Base-by-base conservation (phyloP, 176 grass and related monocot genomes). In the Thinopyrum elongatum region DNA sequence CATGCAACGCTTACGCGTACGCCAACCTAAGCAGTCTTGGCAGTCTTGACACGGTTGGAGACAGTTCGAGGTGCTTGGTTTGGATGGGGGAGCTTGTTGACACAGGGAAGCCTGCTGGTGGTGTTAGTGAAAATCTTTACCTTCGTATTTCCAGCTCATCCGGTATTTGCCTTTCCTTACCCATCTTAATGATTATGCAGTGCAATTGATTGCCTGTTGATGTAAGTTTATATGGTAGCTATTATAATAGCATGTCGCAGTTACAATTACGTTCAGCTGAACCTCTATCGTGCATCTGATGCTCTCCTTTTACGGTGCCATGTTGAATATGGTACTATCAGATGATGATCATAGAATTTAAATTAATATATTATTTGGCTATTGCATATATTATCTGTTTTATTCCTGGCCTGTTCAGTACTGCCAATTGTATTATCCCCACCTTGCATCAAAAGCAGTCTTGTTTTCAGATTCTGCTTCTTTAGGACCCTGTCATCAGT, bases 61-160 rank as follows among this genome's bases (percentile, higher is more conserved):
- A 95, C 27, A 49, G 21, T 51, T 70, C 90, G 1, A 87, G 83
- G 23, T 95, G 93, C 74, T 80, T 95, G 8, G 65, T 92, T 73
- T 95, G 90, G 93, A 84, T 58, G 3, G 65, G 78, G 78, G 86
- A 91, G 17, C 87, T 95, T 68, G 15, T 84, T 17, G 90, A 95
- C 60, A 69, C 25, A 1, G 76, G 21, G 77, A 84, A 88, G 39
- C 68, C 27, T 19, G 47, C 8, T 16, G 29, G 2, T 46, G 36
- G 21, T 13, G 14, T 12, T 13, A 83, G 76, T 6, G 88, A 95
- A 63, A 87, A 90, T 82, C 60, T 95, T 0, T 95, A 90, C 51
- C 66, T 95, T 17, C 30, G 65, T 1, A 68, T 68, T 68, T 5
- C 65, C 29, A 68, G 29, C 65, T 68, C 30, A 34, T 34, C 65